Evolutionary conservation across 805 yeast species (phyloP).

Genomic region (Sugiyamaella valdiviana): DNA sequence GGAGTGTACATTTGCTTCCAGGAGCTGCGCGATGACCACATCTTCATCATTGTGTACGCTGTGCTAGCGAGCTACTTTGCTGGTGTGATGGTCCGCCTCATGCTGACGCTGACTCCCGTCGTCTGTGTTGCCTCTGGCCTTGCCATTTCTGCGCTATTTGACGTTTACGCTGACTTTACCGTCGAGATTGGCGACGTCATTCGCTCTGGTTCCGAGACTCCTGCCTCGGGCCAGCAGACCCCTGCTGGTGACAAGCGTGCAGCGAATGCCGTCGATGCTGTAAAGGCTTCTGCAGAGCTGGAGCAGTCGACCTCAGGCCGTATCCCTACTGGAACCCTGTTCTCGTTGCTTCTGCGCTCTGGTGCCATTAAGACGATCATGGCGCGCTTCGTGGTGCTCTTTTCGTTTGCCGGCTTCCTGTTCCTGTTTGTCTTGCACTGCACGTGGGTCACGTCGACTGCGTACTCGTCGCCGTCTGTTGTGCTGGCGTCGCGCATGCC

Average conservation of each 20-base stretch:
- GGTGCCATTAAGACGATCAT: slow-evolving; percentile 27
- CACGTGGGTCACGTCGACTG: slow-evolving; percentile 94
- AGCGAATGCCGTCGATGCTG: slow-evolving; percentile 1
- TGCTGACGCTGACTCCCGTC: slow-evolving; percentile 94
- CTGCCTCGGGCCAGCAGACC: not conserved
- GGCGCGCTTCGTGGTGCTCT: slow-evolving; percentile 57
- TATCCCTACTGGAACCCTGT: slow-evolving; percentile 15
- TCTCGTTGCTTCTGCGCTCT: slow-evolving; percentile 17
- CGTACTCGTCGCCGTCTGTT: slow-evolving; percentile 96
- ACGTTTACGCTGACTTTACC: slow-evolving; percentile 63
- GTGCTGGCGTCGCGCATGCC: slow-evolving; percentile 78
- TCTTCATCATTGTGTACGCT: slow-evolving; percentile 83
- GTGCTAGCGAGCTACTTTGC: slow-evolving; percentile 96
- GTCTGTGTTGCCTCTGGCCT: slow-evolving; percentile 91
- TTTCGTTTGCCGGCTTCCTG: slow-evolving; percentile 67
- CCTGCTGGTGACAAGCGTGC: slow-evolving; percentile 4
- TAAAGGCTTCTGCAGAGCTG: slow-evolving; percentile 10
- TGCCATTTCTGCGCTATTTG: slow-evolving; percentile 78
- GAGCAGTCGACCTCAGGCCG: slow-evolving; percentile 18
- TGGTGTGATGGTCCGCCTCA: slow-evolving; percentile 97
- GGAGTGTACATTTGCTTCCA: slow-evolving; percentile 89
- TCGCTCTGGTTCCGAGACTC: not conserved
- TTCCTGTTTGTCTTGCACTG: slow-evolving; percentile 84
- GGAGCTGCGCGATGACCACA: slow-evolving; percentile 85
- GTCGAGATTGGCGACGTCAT: not conserved